Conservation (phyloP, 1,284 basidiomycete species). For the Austroboletus olivaceoglutinosus region DNA sequence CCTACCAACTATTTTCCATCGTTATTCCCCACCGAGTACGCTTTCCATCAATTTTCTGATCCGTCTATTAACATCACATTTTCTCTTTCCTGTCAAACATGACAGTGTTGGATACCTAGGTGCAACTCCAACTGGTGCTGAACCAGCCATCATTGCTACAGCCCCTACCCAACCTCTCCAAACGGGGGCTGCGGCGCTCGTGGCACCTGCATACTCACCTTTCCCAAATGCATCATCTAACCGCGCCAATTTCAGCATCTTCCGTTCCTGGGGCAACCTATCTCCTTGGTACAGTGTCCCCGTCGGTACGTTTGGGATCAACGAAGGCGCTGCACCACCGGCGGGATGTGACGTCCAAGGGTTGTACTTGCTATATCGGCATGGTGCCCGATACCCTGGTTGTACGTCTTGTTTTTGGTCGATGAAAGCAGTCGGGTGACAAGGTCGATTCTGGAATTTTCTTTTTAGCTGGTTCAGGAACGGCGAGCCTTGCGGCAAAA, state of each 20-base stretch:
- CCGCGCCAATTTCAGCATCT: constrained; percentile 52
- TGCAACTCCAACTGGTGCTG: constrained; percentile 80
- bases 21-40: constrained; percentile 15
- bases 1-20: not conserved
- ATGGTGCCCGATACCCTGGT: constrained; percentile 79
- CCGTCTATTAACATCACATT: not conserved
- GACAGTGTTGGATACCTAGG: constrained; percentile 72
- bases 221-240: constrained; percentile 19
- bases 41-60: not conserved
- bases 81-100: not conserved
- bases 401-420: constrained; percentile 41
- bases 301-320: constrained; percentile 67
- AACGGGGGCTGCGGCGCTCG: constrained; percentile 64
- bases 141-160: constrained; percentile 74
- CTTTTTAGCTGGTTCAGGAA: not conserved
- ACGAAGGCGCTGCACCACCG: constrained; percentile 69
- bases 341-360: constrained; percentile 69
- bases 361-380: constrained; percentile 75
- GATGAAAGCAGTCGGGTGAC: not conserved
- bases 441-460: not conserved
- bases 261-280: constrained; percentile 80
- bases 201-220: constrained; percentile 40
- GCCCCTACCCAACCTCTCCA: constrained; percentile 76
- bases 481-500: not conserved
- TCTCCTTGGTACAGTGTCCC: constrained; percentile 81